Percentiles rank a stretch among this genome's conserved stretches.
These are phyloP conservation scores for Blastobotrys ciferrii DNA, from an alignment of 1,139 yeast genomes.

Conservation along the genomic window DNA sequence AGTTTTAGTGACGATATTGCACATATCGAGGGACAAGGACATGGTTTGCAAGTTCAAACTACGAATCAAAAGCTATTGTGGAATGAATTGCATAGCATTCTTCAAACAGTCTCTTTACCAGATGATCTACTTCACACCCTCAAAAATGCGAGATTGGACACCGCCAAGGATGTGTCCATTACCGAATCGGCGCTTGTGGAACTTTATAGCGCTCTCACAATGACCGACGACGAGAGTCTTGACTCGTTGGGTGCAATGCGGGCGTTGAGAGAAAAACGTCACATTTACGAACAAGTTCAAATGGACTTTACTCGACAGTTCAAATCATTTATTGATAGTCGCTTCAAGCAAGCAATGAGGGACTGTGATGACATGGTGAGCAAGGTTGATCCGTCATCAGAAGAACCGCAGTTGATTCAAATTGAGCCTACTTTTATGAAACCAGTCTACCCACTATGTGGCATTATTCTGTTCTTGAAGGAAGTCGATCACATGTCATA, in stretches of 20 bases:
- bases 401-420: slow-evolving; percentile 23
- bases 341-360: slow-evolving; percentile 39
- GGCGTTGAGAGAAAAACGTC: slow-evolving; percentile 69
- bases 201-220: slow-evolving; percentile 54
- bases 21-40: slow-evolving; percentile 70
- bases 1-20: slow-evolving; percentile 66
- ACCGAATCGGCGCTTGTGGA: slow-evolving; percentile 60
- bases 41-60: slow-evolving; percentile 81
- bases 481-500: slow-evolving; percentile 47
- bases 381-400: slow-evolving; percentile 12
- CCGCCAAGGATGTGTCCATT: slow-evolving; percentile 44
- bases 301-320: slow-evolving; percentile 52
- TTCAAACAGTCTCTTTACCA: slow-evolving; percentile 67
- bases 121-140: slow-evolving; percentile 52
- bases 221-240: slow-evolving; percentile 32
- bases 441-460: slow-evolving; percentile 51
- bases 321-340: slow-evolving; percentile 44
- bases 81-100: slow-evolving; percentile 64
- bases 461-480: slow-evolving; percentile 64
- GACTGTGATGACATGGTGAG: slow-evolving; percentile 20
- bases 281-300: slow-evolving; percentile 59
- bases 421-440: slow-evolving; percentile 23
- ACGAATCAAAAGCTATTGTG: slow-evolving; percentile 74
- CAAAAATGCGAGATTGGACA: slow-evolving; percentile 49
- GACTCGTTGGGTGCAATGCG: slow-evolving; percentile 64